A percentile compares a stretch with the other conserved stretches of the same genome.
phyloP scores from a whole-genome alignment of 441 rosid species.

The Gossypium trilobum region DNA sequence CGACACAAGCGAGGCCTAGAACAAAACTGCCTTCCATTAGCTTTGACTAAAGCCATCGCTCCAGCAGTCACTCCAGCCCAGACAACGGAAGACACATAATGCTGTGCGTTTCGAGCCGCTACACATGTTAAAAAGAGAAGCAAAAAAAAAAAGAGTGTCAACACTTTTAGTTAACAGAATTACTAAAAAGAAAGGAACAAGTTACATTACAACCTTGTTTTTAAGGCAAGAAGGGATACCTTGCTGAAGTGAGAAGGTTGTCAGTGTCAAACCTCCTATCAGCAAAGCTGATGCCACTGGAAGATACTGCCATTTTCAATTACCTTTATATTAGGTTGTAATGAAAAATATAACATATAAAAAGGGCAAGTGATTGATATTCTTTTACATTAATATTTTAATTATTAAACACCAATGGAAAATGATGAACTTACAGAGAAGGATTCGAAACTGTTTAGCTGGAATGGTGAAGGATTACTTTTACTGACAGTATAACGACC shows the following conservation, averaged over 20 bases:
- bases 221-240: conserved; percentile 31
- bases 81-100: conserved; percentile 53
- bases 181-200: not conserved
- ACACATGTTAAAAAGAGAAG: not conserved
- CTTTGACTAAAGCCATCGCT: conserved; percentile 62
- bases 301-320: conserved; percentile 55
- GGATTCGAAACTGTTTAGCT: conserved; percentile 61
- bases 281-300: conserved; percentile 87
- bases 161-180: not conserved
- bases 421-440: conserved; percentile 44
- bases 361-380: not conserved
- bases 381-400: not conserved
- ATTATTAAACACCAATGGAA: not conserved
- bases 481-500: conserved; percentile 70
- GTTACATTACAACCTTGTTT: not conserved
- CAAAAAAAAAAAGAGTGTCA: not conserved
- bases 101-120: conserved; percentile 73
- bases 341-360: not conserved
- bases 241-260: conserved; percentile 72
- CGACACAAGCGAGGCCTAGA: conserved; percentile 87
- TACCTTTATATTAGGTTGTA: not conserved
- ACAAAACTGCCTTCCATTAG: conserved; percentile 80
- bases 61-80: conserved; percentile 90
- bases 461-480: conserved; percentile 63
- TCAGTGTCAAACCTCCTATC: conserved; percentile 78